Base-by-base conservation (phyloP, 257 asterid genomes). In the Fraxinus cuspidata region DNA sequence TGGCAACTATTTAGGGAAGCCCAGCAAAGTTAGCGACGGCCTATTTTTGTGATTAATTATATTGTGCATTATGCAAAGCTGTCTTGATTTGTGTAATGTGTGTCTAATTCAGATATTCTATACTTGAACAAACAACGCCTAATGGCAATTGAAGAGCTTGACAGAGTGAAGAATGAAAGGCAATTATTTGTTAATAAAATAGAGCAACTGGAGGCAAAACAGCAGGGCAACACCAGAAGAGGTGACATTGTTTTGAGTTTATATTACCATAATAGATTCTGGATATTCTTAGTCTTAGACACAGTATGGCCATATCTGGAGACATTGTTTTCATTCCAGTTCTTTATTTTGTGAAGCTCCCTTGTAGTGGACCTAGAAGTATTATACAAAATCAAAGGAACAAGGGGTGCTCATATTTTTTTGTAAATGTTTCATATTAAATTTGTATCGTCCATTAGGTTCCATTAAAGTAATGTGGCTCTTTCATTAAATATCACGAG, bases 1-100 rank as follows among this genome's bases (percentile, higher is more conserved):
- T 86, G 94, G 97, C 56, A 86, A 79, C 91, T 93, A 76, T 93
- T 91, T 76, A 80, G 74, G 81, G 92, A 93, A 85, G 97, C 97
- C 72, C 94, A 91, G 78, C 86, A 78, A 77, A 93, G 97, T 91
- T 75, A 63, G 92, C 80, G 27, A 32, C 69, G 66, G 44, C 65
- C 76, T 72, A 64, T 67, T 76, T 63, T 29, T 58, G 28, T 49
- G 68, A 75, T 53, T 16, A 56, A 71, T 72, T 65, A 15, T 25
- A 44, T 73, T 60, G 68, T 64, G 58, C 18, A 34, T 75, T 40
- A 71, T 73, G 40, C 34, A 27, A 11, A 16, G 28, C 47, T 25
- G 71, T 37, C 44, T 66, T 56, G 29, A 32, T 71, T 72, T 40
- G 70, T 76, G 74, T 29, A 29, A 44, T 81, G 32, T 32, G 35